These are phyloP conservation scores for Curvularia sp. DNA, from an alignment of 2,329 filamentous ascomycete genomes.

Conservation along the genomic window DNA sequence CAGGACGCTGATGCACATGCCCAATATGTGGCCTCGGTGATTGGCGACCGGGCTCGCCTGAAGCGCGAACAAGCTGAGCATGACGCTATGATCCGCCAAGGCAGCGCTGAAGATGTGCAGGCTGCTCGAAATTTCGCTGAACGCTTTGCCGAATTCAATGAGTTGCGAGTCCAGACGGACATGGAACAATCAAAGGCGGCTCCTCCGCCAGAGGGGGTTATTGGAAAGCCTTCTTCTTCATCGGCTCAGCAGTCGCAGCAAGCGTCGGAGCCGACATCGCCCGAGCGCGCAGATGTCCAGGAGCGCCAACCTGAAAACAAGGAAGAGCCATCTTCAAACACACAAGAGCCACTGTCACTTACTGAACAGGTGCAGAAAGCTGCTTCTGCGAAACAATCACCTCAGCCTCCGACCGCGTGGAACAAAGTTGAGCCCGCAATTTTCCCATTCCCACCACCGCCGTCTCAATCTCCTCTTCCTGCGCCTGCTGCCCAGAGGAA, in stretches of 20 bases:
- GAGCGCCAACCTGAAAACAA: constrained; percentile 22
- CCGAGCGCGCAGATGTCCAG: constrained; percentile 29
- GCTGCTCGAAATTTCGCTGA: constrained; percentile 61
- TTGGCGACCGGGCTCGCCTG: constrained; percentile 66
- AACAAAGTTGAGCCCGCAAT: constrained; percentile 72
- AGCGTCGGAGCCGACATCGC: constrained; percentile 27
- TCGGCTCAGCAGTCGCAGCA: constrained; percentile 34
- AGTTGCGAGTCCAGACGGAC: constrained; percentile 76
- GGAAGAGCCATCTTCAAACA: constrained; percentile 21
- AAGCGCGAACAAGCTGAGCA: constrained; percentile 68
- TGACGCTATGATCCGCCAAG: constrained; percentile 50
- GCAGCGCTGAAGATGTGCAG: constrained; percentile 38
- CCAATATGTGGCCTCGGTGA: constrained; percentile 65
- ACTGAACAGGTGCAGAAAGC: constrained; percentile 87
- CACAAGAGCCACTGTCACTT: constrained; percentile 68
- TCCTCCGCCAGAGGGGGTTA: constrained; percentile 47
- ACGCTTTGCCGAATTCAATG: constrained; percentile 83
- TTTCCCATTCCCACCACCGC: constrained; percentile 77
- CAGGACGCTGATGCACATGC: constrained; percentile 57
- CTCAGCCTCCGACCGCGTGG: constrained; percentile 63
- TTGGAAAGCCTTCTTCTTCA: constrained; percentile 38
- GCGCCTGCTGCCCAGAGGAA: constrained; percentile 88
- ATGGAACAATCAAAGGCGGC: constrained; percentile 50
- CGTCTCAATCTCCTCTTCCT: constrained; percentile 80
- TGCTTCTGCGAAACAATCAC: constrained; percentile 64